Evolutionary conservation across 345 rosid genomes (phyloP), one percentile per base, ranked within the genome.

Genomic region (Melastoma malabathricum): DNA sequence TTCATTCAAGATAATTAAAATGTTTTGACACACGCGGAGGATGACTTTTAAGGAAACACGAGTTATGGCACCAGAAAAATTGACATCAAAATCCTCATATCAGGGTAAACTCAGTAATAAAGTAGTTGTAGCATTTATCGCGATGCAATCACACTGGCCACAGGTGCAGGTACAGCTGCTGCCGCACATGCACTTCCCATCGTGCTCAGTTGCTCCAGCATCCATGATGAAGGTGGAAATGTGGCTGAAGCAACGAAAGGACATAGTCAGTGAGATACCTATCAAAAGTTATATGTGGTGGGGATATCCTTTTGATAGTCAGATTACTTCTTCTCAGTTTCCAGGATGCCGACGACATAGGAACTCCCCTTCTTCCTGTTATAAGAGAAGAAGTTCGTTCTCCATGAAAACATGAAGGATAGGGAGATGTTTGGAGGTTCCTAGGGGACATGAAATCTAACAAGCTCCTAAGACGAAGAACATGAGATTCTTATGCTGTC

Each of bases 141-240:
- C 0, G 9, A 1, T 16, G 38, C 46, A 7, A 10, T 41, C 29
- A 39, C 34, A 75, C 7, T 72, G 72, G 53, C 51, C 82, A 49
- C 97, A 84, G 41, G 84, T 70, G 83, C 97, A 88, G 43, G 70
- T 15, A 86, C 97, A 89, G 74, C 23, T 61, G 41, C 71, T 15
- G 16, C 97, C 92, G 57, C 97, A 89, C 80, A 82, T 78, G 95
- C 97, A 89, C 55, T 78, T 64, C 62, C 89, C 79, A 1, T 76
- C 76, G 50, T 75, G 57, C 71, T 75, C 89, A 1, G 54, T 65
- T 1, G 72, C 83, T 0, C 71, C 72, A 50, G 59, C 71, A 13
- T 73, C 92, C 74, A 76, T 66, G 46, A 50, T 48, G 34, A 74
- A 64, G 5, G 72, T 55, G 56, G 55, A 67, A 56, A 60, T 65